Evolutionary conservation across 2,329 filamentous ascomycete genomes (phyloP).

Genomic region (Fusarium tricinctum): DNA sequence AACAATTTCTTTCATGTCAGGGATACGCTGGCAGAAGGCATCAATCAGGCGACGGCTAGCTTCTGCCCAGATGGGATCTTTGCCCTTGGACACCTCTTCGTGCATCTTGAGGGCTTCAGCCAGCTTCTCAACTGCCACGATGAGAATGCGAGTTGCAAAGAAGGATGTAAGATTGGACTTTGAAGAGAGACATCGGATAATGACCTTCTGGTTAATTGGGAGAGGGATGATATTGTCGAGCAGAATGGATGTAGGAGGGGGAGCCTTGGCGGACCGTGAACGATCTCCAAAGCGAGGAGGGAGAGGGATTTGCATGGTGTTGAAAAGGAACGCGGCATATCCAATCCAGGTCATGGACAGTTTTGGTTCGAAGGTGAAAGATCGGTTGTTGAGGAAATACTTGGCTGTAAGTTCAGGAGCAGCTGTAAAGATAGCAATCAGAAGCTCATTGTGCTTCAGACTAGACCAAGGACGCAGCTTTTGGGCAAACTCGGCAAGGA

Average conservation of each 20-base stretch:
- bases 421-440: constrained; percentile 82
- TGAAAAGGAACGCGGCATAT: constrained; percentile 90
- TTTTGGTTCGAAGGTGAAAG: constrained; percentile 91
- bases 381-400: constrained; percentile 85
- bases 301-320: constrained; percentile 79
- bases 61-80: constrained; percentile 73
- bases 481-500: constrained; percentile 82
- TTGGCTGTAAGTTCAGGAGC: constrained; percentile 89
- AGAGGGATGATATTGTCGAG: constrained; percentile 90
- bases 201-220: constrained; percentile 82
- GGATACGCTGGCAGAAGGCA: constrained; percentile 83
- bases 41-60: constrained; percentile 76
- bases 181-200: constrained; percentile 83
- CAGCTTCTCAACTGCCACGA: constrained; percentile 84
- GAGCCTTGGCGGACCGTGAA: constrained; percentile 71
- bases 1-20: constrained; percentile 85
- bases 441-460: constrained; percentile 82
- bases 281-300: constrained; percentile 79
- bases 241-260: constrained; percentile 82
- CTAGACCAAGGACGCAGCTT: constrained; percentile 87
- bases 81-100: constrained; percentile 58
- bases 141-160: constrained; percentile 85
- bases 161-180: constrained; percentile 85
- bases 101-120: constrained; percentile 73
- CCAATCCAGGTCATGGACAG: constrained; percentile 95